Conservation (phyloP, 108 stramenopile genomes). For the Pelagomonas calceolata region DNA sequence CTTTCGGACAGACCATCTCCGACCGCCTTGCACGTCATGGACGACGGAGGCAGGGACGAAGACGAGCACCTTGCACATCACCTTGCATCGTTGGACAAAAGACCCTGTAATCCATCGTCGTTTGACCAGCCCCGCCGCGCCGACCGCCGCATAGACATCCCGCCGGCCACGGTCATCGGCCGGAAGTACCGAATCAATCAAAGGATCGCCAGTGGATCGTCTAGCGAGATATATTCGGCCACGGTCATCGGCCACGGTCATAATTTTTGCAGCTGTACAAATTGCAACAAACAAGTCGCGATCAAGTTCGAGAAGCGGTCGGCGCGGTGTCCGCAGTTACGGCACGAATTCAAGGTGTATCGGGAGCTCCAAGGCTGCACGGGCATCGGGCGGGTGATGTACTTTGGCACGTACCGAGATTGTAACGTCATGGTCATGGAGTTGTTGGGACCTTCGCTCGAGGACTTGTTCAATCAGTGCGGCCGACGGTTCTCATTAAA, state of each 20-base stretch:
- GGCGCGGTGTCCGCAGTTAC: constrained; percentile 79
- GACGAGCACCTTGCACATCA: too few relatives aligned
- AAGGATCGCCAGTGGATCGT: constrained; percentile 95
- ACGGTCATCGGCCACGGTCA: constrained; percentile 91
- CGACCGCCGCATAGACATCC: too few relatives aligned
- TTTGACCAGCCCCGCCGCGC: too few relatives aligned
- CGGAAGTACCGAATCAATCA: constrained; percentile 96
- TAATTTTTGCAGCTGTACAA: too few relatives aligned
- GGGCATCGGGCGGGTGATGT: constrained; percentile 95
- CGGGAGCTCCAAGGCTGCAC: constrained; percentile 92
- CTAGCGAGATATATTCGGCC: constrained; percentile 96
- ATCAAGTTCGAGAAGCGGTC: constrained; percentile 94
- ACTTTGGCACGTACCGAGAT: constrained; percentile 99
- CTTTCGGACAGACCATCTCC: too few relatives aligned
- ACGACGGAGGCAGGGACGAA: too few relatives aligned
- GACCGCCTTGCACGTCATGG: too few relatives aligned
- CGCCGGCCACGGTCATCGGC: too few relatives aligned
- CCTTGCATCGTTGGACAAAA: too few relatives aligned
- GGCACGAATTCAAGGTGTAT: constrained; percentile 98
- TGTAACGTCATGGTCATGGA: constrained; percentile 99
- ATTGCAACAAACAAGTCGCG: constrained; percentile 89
- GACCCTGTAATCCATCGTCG: too few relatives aligned
- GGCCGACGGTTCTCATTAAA: constrained; percentile 90
- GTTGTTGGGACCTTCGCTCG: constrained; percentile 91
- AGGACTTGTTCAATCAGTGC: constrained; percentile 99